phyloP scores from a whole-genome alignment of 441 rosid genomes.

The Manihot esculenta region DNA sequence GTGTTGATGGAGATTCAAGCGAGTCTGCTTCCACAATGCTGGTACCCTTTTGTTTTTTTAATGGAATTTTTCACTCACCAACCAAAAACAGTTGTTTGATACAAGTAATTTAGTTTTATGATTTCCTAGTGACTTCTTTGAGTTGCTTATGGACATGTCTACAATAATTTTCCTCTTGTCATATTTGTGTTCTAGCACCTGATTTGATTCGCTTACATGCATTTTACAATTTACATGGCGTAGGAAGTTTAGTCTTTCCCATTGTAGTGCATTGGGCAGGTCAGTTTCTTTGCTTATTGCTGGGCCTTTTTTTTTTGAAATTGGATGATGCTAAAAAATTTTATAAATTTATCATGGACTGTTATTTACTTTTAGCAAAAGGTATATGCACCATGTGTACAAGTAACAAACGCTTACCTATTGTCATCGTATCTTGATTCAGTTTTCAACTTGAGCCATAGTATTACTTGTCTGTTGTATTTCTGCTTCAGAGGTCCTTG shows the following conservation, averaged over 20 bases:
- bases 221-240: background rate
- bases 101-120: too few species aligned
- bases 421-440: background rate
- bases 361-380: too few species aligned
- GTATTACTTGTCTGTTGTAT: background rate
- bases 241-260: background rate
- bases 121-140: too few species aligned
- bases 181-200: too few species aligned
- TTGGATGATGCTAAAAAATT: background rate
- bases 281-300: background rate
- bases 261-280: background rate
- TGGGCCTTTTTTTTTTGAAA: background rate
- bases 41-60: slow-evolving; percentile 30
- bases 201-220: background rate
- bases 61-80: background rate
- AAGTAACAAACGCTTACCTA: background rate
- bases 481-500: background rate
- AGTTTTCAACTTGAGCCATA: background rate
- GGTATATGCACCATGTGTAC: too few species aligned
- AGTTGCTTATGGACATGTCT: too few species aligned
- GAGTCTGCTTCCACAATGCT: slow-evolving; percentile 72
- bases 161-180: too few species aligned
- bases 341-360: background rate
- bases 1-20: slow-evolving; percentile 59
- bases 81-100: too few species aligned